Conservation (phyloP, 257 asterid species). For the Jacaranda mimosifolia region DNA sequence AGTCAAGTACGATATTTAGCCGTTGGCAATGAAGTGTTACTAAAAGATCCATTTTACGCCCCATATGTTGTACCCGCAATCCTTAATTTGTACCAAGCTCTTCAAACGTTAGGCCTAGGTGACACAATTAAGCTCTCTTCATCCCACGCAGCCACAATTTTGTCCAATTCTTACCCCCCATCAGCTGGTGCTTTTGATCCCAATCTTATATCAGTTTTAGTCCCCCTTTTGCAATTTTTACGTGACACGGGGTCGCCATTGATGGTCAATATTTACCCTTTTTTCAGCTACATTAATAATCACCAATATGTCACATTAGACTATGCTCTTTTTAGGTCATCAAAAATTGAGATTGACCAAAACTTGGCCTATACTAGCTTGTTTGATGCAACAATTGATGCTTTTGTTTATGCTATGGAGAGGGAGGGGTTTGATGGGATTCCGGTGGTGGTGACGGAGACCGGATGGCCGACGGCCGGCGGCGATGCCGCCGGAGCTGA, state of each 20-base stretch:
- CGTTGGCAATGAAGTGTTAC: conserved; percentile 69
- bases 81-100: conserved; percentile 56
- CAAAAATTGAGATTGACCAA: conserved; percentile 43
- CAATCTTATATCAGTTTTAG: conserved; percentile 35
- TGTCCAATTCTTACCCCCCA: conserved; percentile 68
- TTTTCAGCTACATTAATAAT: conserved; percentile 56
- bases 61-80: conserved; percentile 62
- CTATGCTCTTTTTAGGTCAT: conserved; percentile 65
- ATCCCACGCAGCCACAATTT: conserved; percentile 59
- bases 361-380: conserved; percentile 56
- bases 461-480: conserved; percentile 81
- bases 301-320: conserved; percentile 46
- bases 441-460: conserved; percentile 77
- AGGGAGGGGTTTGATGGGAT: conserved; percentile 68
- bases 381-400: conserved; percentile 74
- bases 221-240: conserved; percentile 56
- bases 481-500: conserved; percentile 56
- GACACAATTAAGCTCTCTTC: conserved; percentile 60
- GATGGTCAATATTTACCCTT: conserved; percentile 77
- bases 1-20: conserved; percentile 61
- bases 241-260: conserved; percentile 55
- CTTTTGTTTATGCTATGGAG: conserved; percentile 76
- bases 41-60: conserved; percentile 60
- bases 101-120: conserved; percentile 53
- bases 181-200: conserved; percentile 58